Evolutionary conservation across 331 rosid species (phyloP).

Genomic region (Spiraea crenata): DNA sequence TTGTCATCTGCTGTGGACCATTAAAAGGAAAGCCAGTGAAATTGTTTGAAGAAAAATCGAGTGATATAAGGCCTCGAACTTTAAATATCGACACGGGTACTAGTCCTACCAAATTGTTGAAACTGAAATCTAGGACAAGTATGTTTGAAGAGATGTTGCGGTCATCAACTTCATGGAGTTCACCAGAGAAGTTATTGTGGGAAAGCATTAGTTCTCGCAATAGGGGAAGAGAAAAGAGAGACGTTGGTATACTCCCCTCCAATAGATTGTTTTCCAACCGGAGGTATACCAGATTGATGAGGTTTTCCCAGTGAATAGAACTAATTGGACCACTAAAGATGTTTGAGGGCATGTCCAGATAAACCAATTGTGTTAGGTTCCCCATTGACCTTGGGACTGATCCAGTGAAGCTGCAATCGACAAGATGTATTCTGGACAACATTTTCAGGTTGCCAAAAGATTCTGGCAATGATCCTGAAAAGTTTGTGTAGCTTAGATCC

Average conservation of each 20-base stretch:
- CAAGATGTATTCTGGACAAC: slow-evolving; percentile 12
- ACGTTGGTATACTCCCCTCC: slow-evolving; percentile 7
- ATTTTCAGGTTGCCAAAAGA: slow-evolving; percentile 14
- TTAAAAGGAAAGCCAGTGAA: no score
- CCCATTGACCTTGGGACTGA: slow-evolving; percentile 14
- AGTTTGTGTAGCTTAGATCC: not conserved
- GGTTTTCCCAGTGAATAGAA: slow-evolving; percentile 8
- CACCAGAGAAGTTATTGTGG: not conserved
- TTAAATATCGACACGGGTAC: no score
- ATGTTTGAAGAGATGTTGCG: no score
- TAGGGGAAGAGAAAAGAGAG: not conserved
- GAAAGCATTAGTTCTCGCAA: no score
- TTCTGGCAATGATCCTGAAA: slow-evolving; percentile 19
- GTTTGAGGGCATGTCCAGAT: slow-evolving; percentile 9
- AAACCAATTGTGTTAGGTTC: slow-evolving; percentile 7
- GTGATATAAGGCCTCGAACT: no score
- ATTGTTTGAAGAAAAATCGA: no score
- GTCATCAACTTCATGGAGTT: no score
- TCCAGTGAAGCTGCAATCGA: slow-evolving; percentile 10
- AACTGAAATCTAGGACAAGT: no score
- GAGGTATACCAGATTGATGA: not conserved
- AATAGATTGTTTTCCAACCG: slow-evolving; percentile 16
- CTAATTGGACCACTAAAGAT: slow-evolving; percentile 16
- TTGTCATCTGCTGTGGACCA: no score
- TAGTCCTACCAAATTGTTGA: no score